Evolutionary conservation across 371 early-diverging fungal genomes (phyloP), one percentile per base, ranked within the genome.

Genomic region (Globomyces sp.): DNA sequence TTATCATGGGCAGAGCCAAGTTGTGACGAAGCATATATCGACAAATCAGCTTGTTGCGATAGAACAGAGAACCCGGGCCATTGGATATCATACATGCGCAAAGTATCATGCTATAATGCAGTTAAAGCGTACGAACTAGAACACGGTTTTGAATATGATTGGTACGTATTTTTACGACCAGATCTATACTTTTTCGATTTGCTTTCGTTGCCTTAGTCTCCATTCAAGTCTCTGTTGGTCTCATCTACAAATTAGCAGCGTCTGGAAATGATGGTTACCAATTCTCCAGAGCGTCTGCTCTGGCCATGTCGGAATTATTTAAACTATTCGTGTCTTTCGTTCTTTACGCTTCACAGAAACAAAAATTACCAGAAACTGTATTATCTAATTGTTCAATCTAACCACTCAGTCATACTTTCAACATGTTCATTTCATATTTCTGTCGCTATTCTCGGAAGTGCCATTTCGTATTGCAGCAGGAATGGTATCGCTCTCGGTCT

Each of bases 251-350:
- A 13, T 41, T 63, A 11, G 42, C 65, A 11, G 42, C 51, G 34
- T 57, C 51, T 41, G 65, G 65, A 9, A 63, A 63, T 10, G 52
- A 64, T 57, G 57, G 45, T 24, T 24, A 24, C 24, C 24, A 24
- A 8, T 64, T 64, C 57, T 64, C 65, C 5, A 10, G 37, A 64
- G 65, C 65, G 1, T 43, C 44, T 3, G 40, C 65, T 5, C 13
- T 64, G 24, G 57, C 65, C 10, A 11, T 64, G 34, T 53, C 65
- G n/a, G 65, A 64, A 24, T 63, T 34, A n/a, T 41, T 13, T 40
- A 64, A 64, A 43, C 43, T 64, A 34, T 64, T 6, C 60, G 58
- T 64, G 46, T 50, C 64, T 47, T 8, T 47, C 11, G 47, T 6
- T 47, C 11, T 47, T 11, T 47, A 47, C 24, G 24, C 24, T 47